These are phyloP conservation scores for Ogataea siamensis DNA, from an alignment of 805 yeast genomes.

Conservation along the genomic window DNA sequence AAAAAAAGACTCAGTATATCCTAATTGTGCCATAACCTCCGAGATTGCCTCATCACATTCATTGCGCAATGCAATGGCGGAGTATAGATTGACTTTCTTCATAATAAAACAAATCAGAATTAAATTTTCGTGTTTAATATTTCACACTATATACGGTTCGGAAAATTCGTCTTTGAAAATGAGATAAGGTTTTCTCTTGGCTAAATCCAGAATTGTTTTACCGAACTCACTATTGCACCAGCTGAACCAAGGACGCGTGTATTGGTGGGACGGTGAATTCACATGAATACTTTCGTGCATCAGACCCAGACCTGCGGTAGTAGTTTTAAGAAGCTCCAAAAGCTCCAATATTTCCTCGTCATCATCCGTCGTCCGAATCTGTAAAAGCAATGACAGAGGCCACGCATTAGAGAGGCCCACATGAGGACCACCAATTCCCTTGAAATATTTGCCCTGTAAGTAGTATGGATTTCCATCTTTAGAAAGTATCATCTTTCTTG, in stretches of 20 bases:
- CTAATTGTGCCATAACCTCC: conserved; percentile 40
- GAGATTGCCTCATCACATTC: conserved; percentile 51
- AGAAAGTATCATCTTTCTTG: conserved; percentile 71
- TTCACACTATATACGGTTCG: conserved; percentile 3
- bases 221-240: conserved; percentile 95
- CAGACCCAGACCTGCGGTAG: conserved; percentile 74
- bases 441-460: conserved; percentile 57
- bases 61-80: conserved; percentile 45
- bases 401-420: conserved; percentile 78
- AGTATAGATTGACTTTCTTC: conserved; percentile 37
- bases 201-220: conserved; percentile 75
- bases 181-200: conserved; percentile 68
- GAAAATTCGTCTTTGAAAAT: conserved; percentile 49
- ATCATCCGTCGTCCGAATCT: conserved; percentile 70
- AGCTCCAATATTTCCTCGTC: conserved; percentile 61
- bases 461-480: conserved; percentile 77
- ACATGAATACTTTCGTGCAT: conserved; percentile 84
- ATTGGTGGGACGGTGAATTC: conserved; percentile 48
- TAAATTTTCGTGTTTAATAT: conserved; percentile 17
- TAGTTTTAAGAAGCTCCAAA: conserved; percentile 49
- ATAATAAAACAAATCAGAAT: neutral
- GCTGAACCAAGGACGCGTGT: conserved; percentile 86
- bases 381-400: conserved; percentile 84
- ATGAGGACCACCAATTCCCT: conserved; percentile 91
- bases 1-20: conserved; percentile 46